These are phyloP conservation scores for Xylaria longipes DNA, from an alignment of 495 filamentous ascomycete species.

Conservation along the genomic window DNA sequence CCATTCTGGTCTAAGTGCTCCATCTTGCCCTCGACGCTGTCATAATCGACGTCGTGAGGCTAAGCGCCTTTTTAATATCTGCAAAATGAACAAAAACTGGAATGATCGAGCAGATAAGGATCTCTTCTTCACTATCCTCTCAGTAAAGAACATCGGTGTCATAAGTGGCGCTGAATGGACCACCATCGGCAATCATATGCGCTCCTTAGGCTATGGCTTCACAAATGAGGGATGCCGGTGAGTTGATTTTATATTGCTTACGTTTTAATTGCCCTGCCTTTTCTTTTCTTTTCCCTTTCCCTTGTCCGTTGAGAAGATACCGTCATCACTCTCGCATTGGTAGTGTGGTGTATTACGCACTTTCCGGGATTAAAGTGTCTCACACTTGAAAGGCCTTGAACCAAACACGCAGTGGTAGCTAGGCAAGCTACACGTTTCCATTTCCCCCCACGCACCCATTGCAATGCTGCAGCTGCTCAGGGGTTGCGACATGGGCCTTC, in stretches of 20 bases:
- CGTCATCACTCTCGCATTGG: constrained; percentile 18
- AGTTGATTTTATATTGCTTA: constrained; percentile 33
- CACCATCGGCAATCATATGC: constrained; percentile 59
- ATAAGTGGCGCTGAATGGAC: constrained; percentile 61
- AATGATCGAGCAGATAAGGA: constrained; percentile 60
- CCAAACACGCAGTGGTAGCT: neutral
- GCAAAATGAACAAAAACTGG: constrained; percentile 59
- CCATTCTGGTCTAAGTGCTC: constrained; percentile 31
- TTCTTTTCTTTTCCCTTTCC: constrained; percentile 24
- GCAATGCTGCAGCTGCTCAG: neutral
- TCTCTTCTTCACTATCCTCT: constrained; percentile 61
- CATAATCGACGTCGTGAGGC: constrained; percentile 13
- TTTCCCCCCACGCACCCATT: neutral
- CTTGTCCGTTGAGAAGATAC: constrained; percentile 7
- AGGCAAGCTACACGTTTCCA: neutral
- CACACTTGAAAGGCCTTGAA: neutral
- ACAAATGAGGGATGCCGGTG: constrained; percentile 62
- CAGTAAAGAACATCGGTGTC: constrained; percentile 60
- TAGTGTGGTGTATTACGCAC: neutral
- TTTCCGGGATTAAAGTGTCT: neutral
- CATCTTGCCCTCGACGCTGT: constrained; percentile 20
- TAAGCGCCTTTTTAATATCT: constrained; percentile 3
- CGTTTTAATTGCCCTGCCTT: neutral
- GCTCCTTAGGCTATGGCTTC: constrained; percentile 57
- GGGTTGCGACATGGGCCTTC: neutral